Conservation (phyloP, 805 yeast genomes). For the Yamadazyma olivae region DNA sequence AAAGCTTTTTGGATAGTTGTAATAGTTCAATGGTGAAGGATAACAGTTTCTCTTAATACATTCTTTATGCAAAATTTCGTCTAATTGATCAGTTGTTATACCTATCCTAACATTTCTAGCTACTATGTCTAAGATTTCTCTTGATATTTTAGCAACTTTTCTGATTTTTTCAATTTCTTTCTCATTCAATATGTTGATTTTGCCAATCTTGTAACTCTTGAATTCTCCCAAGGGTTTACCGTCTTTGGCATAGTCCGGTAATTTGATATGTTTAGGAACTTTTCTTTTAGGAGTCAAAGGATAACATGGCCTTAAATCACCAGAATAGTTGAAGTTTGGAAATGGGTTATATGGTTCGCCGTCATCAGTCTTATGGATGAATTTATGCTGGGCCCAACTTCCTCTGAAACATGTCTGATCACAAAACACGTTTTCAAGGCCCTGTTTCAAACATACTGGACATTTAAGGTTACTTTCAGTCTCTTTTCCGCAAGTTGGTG, state of each 20-base stretch:
- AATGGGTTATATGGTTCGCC: constrained; percentile 76
- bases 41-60: constrained; percentile 86
- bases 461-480: constrained; percentile 79
- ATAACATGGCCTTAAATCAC: constrained; percentile 71
- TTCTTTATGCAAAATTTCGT: constrained; percentile 80
- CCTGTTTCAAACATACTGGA: constrained; percentile 84
- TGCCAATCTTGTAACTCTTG: constrained; percentile 62
- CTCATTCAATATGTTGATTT: constrained; percentile 60
- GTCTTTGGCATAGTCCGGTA: constrained; percentile 79
- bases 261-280: constrained; percentile 69
- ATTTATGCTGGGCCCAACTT: constrained; percentile 71
- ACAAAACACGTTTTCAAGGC: constrained; percentile 68
- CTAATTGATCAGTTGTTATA: constrained; percentile 89
- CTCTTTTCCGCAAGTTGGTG: constrained; percentile 81
- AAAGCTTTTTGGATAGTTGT: constrained; percentile 85
- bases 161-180: constrained; percentile 74
- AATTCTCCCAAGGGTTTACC: constrained; percentile 84
- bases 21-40: constrained; percentile 94
- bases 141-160: constrained; percentile 68
- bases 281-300: constrained; percentile 73
- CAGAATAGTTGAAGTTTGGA: constrained; percentile 73
- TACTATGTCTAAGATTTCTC: constrained; percentile 88
- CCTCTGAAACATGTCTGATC: constrained; percentile 78
- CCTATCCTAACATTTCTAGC: constrained; percentile 86
- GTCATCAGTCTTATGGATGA: constrained; percentile 59